Percentiles rank a stretch among this genome's conserved stretches.
phyloP scores from a whole-genome alignment of 164 flowering plant species.

The Cinnamomum chago region DNA sequence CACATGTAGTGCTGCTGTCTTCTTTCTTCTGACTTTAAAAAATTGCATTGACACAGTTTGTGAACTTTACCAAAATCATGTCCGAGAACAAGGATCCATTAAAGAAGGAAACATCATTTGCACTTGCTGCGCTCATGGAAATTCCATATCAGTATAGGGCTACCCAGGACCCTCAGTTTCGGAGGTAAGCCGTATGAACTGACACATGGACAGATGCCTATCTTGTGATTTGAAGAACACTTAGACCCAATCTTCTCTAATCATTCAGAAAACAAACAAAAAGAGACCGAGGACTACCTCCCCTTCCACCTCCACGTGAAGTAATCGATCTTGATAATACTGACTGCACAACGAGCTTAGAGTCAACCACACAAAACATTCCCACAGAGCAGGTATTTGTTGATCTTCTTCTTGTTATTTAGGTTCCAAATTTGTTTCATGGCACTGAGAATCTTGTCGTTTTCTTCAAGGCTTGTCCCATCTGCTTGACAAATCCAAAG shows the following conservation, averaged over 20 bases:
- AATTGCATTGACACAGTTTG: conserved; percentile 38
- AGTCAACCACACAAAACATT: not conserved
- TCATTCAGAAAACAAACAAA: not conserved
- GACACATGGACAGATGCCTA: not conserved
- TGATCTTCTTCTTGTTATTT: not conserved
- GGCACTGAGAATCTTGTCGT: not conserved
- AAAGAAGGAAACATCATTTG: conserved; percentile 65
- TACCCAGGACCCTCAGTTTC: conserved; percentile 47
- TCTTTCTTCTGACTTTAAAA: not conserved
- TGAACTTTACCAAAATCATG: conserved; percentile 78
- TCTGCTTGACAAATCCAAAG: conserved; percentile 74
- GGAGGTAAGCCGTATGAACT: conserved; percentile 35
- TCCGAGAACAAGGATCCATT: conserved; percentile 38
- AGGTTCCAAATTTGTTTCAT: not conserved
- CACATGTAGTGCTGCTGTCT: not conserved
- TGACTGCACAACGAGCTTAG: not conserved
- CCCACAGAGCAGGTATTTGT: not conserved
- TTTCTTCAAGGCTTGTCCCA: conserved; percentile 56
- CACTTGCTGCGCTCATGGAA: conserved; percentile 75
- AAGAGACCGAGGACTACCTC: not conserved
- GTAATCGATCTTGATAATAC: not conserved
- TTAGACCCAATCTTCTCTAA: not conserved
- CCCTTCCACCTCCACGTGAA: conserved; percentile 1
- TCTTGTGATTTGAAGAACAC: not conserved
- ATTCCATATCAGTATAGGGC: conserved; percentile 81